A percentile compares a stretch with the other conserved stretches of the same genome.
Conservation (phyloP, 2,329 filamentous ascomycete genomes). For the Tetracladium maxilliforme region DNA sequence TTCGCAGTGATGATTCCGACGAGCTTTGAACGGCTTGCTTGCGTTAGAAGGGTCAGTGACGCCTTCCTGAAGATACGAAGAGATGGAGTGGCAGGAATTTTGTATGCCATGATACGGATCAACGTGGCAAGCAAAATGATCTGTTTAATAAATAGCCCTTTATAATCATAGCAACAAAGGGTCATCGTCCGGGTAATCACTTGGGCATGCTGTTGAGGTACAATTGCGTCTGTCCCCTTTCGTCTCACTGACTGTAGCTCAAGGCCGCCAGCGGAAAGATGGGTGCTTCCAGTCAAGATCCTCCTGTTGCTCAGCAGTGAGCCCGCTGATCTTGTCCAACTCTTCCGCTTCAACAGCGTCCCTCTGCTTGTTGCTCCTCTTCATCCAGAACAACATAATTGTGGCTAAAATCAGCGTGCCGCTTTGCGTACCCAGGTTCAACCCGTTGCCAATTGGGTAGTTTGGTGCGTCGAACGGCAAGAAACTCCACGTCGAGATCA, state of each 20-base stretch:
- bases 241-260: conserved; percentile 1
- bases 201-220: too few species aligned
- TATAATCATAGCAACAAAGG: too few species aligned
- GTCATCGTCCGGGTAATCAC: too few species aligned
- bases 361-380: conserved; percentile 42
- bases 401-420: conserved; percentile 35
- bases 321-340: conserved; percentile 34
- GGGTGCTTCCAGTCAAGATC: conserved; percentile 55
- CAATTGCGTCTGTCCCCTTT: too few species aligned
- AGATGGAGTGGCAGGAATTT: too few species aligned
- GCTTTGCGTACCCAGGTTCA: conserved; percentile 51
- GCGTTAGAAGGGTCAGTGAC: too few species aligned
- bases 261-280: conserved; percentile 44
- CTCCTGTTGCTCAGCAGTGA: conserved; percentile 35
- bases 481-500: conserved; percentile 53
- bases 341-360: conserved; percentile 39
- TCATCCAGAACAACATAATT: conserved; percentile 42
- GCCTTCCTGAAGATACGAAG: too few species aligned
- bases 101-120: too few species aligned
- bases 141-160: too few species aligned
- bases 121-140: too few species aligned
- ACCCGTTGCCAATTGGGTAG: conserved; percentile 55
- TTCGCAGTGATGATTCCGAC: too few species aligned
- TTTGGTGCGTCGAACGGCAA: conserved; percentile 47
- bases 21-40: too few species aligned